A percentile compares a stretch with the other conserved stretches of the same genome.
Evolutionary conservation across 2,329 filamentous ascomycete genomes (phyloP).

Genomic region (Escovopsis sp.): DNA sequence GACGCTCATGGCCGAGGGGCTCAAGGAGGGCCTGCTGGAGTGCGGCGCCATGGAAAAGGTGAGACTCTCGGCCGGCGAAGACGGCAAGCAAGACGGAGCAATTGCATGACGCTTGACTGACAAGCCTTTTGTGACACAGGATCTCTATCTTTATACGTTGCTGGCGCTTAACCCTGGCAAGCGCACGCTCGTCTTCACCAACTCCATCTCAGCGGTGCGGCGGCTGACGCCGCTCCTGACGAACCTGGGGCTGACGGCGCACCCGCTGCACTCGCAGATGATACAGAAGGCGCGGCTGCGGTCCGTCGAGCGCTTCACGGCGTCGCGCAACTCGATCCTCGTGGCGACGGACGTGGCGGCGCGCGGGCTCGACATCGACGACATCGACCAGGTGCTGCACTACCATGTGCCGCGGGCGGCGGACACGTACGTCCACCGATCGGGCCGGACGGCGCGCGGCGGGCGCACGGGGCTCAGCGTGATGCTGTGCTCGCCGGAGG

Average conservation of each 20-base stretch:
- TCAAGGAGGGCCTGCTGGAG: conserved; percentile 84
- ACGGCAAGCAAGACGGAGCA: background rate
- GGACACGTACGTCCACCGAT: conserved; percentile 89
- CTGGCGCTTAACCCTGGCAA: conserved; percentile 68
- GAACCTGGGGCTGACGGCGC: conserved; percentile 60
- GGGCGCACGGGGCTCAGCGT: conserved; percentile 65
- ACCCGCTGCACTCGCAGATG: conserved; percentile 86
- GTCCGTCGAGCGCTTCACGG: conserved; percentile 77
- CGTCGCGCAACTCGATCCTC: conserved; percentile 51
- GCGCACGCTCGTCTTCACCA: conserved; percentile 82
- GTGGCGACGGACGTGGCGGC: conserved; percentile 90
- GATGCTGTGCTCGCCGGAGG: conserved; percentile 79
- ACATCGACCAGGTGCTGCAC: conserved; percentile 79
- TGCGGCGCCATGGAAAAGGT: conserved; percentile 89
- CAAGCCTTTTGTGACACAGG: conserved; percentile 27
- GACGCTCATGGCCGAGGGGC: conserved; percentile 70
- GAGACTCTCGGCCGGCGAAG: conserved; percentile 9
- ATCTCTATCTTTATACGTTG: conserved; percentile 83
- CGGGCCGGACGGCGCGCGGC: conserved; percentile 82
- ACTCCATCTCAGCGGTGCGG: conserved; percentile 85
- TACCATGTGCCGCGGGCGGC: conserved; percentile 89
- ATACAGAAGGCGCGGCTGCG: conserved; percentile 87
- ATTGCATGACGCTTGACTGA: too few relatives aligned
- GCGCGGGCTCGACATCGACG: conserved; percentile 81
- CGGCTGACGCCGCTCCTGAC: conserved; percentile 73